These are phyloP conservation scores for Trypethelium eluteriae DNA, from an alignment of 495 filamentous ascomycete genomes.

Conservation along the genomic window DNA sequence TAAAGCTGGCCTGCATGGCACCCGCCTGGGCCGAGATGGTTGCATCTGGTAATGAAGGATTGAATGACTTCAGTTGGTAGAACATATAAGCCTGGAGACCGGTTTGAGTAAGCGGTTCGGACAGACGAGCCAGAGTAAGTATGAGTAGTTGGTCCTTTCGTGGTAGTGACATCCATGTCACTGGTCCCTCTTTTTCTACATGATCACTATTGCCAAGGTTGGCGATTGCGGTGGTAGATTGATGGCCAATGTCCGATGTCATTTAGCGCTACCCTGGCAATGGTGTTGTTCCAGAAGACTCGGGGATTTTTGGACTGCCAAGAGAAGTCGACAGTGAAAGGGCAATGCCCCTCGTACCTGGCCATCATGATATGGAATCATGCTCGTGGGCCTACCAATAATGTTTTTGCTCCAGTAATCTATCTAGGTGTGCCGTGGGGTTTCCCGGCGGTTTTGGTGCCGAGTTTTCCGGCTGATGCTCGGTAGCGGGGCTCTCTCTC, in stretches of 20 bases:
- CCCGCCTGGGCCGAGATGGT: slow-evolving; percentile 68
- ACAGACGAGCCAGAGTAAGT: slow-evolving; percentile 64
- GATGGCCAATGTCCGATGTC: neutral
- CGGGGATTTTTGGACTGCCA: neutral
- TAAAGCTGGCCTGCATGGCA: slow-evolving; percentile 70
- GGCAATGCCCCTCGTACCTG: neutral
- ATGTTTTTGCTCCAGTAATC: neutral
- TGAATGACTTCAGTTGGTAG: slow-evolving; percentile 49
- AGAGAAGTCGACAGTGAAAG: neutral
- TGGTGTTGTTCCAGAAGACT: neutral
- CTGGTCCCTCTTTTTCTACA: slow-evolving; percentile 25
- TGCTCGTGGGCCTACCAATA: neutral
- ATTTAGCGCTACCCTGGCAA: neutral
- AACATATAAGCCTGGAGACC: slow-evolving; percentile 60
- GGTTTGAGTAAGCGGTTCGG: slow-evolving; percentile 72
- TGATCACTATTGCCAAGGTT: neutral
- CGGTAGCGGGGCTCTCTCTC: neutral
- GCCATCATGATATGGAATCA: neutral
- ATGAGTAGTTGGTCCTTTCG: slow-evolving; percentile 67
- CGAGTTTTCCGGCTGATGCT: neutral
- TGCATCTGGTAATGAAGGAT: slow-evolving; percentile 33
- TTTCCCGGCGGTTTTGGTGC: neutral
- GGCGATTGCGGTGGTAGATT: neutral
- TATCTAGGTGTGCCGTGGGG: neutral
- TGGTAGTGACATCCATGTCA: slow-evolving; percentile 49